Evolutionary conservation across 768 basidiomycete genomes (phyloP), one percentile per base, ranked within the genome.

Genomic region (Tephrocybe rancida): DNA sequence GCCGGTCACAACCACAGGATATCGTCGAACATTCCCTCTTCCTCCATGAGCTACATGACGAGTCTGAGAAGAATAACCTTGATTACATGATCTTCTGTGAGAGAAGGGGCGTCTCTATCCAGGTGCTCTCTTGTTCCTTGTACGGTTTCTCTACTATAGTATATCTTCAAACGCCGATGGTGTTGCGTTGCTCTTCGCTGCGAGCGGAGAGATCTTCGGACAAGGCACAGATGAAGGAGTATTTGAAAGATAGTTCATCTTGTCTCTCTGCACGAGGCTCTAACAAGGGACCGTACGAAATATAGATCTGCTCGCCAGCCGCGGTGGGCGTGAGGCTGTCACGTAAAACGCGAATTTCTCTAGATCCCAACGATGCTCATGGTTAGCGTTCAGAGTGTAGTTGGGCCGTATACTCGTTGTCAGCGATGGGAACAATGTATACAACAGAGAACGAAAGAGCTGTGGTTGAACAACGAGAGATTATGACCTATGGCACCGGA

Each of bases 211-310:
- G 54, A n/a, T 29, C 21, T 1, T 47, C 30, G 29, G 57, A 50
- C 6, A 65, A 65, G 32, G 29, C 37, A 35, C 64, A 65, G 9
- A 19, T 54, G 50, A 63, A 65, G 25, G 34, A 16, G 25, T 61
- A 61, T 48, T 58, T 56, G 2, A 22, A 29, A 18, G 7, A 27
- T 19, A 61, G 34, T n/a, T n/a, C 1, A 21, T 16, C 18, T 21
- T 57, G 60, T 16, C 62, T 52, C n/a, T 52, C 18, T 24, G 44
- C 22, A 16, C 57, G 58, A 8, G 54, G 22, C 1, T 24, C 9
- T 26, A 50, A 42, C 5, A 41, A 19, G 43, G 32, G 5, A 10
- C 0, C 1, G 43, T 65, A 64, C 7, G 52, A 26, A 24, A 65
- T 54, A 22, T 13, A 57, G 32, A 65, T 52, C 18, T 65, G 54